Percentiles rank a stretch among this genome's conserved stretches.
Conservation (phyloP, 148 eudicot species). For the Pouteria glomerata region DNA sequence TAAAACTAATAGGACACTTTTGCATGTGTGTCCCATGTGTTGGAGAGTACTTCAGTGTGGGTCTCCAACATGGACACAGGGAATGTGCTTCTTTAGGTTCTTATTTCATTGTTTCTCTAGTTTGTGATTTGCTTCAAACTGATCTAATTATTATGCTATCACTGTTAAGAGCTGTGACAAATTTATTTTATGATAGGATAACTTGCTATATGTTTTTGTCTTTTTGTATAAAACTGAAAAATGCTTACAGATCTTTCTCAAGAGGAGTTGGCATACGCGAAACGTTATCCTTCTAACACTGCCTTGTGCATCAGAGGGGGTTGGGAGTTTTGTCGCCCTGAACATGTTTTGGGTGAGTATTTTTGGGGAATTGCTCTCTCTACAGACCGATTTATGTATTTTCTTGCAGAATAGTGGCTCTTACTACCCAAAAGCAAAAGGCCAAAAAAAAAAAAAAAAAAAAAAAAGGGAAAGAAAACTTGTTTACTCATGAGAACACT, state of each 20-base stretch:
- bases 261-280: conserved; percentile 70
- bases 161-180: background rate
- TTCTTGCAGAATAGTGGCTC: background rate
- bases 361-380: conserved; percentile 11
- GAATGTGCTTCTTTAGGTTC: no score
- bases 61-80: no score
- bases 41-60: no score
- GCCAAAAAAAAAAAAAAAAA: no score
- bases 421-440: background rate
- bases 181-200: background rate
- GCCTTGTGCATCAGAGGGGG: conserved; percentile 83
- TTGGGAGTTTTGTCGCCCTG: conserved; percentile 90
- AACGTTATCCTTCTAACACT: conserved; percentile 74
- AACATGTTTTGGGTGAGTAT: conserved; percentile 77
- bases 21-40: no score
- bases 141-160: background rate
- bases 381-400: background rate
- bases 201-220: conserved; percentile 13
- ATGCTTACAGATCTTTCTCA: conserved; percentile 63
- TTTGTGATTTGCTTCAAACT: background rate
- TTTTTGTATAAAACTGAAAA: conserved; percentile 15
- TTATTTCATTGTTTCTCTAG: background rate
- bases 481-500: background rate
- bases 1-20: no score
- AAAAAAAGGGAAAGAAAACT: background rate